Evolutionary conservation across 495 filamentous ascomycete species (phyloP).

Genomic region (Podospora tetraspora): DNA sequence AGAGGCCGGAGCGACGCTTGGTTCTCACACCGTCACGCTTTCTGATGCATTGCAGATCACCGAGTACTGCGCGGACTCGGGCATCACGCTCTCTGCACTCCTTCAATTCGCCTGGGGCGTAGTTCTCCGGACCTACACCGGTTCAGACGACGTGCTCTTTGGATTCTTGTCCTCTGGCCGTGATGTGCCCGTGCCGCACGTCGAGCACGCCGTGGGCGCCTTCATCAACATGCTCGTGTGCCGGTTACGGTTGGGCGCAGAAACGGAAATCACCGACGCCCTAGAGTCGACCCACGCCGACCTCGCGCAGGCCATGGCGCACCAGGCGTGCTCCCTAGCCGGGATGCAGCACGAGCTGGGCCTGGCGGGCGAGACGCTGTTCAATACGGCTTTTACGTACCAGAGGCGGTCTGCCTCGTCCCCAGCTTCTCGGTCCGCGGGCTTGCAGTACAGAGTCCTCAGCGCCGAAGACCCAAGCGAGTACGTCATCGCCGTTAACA

Average conservation of each 20-base stretch:
- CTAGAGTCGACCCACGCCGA: conserved; percentile 27
- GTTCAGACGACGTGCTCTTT: conserved; percentile 53
- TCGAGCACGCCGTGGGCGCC: conserved; percentile 23
- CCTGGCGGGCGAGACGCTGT: conserved; percentile 18
- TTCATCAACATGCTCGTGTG: conserved; percentile 29
- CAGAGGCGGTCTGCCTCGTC: conserved; percentile 15
- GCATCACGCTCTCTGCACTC: conserved; percentile 18
- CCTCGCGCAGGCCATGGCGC: conserved; percentile 30
- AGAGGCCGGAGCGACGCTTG: conserved; percentile 7
- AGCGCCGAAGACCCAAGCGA: conserved; percentile 52
- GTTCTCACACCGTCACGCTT: conserved; percentile 15
- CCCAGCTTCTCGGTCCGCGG: conserved; percentile 6
- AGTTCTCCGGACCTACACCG: conserved; percentile 48
- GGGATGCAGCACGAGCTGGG: conserved; percentile 38
- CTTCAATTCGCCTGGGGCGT: conserved; percentile 52
- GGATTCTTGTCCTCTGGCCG: conserved; percentile 34
- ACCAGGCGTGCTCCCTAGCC: conserved; percentile 39
- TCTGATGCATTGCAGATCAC: conserved; percentile 9
- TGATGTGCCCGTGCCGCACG: conserved; percentile 18
- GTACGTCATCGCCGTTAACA: conserved; percentile 50
- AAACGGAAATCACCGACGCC: conserved; percentile 24
- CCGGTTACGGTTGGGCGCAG: conserved; percentile 11
- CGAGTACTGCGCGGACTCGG: conserved; percentile 19
- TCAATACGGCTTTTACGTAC: conserved; percentile 35
- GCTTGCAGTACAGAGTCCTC: conserved; percentile 17